phyloP scores from a whole-genome alignment of 345 rosid species.

The Citrus cavaleriei region DNA sequence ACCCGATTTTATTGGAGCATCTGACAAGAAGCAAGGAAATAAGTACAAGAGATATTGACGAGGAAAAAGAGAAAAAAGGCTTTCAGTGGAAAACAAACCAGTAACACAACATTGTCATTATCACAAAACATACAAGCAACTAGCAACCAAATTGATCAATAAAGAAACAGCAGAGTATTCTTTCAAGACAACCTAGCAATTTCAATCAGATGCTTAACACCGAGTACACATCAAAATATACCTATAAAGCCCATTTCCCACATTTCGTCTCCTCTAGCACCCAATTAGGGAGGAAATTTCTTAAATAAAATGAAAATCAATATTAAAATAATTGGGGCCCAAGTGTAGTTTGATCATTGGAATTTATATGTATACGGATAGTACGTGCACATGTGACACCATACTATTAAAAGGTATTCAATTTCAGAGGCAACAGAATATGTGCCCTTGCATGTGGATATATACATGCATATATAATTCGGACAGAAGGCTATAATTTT shows the following conservation, averaged over 20 bases:
- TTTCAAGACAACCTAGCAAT: slow-evolving; percentile 1
- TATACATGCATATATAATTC: neutral
- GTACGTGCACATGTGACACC: neutral
- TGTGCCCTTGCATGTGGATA: no score
- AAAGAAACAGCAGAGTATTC: neutral
- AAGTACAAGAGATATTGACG: neutral
- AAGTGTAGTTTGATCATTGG: neutral
- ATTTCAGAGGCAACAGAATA: neutral
- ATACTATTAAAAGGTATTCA: neutral
- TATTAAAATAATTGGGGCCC: neutral
- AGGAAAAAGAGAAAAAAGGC: neutral
- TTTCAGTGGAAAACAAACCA: neutral
- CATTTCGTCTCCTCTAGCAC: neutral
- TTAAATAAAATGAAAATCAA: neutral
- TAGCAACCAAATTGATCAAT: neutral
- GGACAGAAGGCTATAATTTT: neutral
- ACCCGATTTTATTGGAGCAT: neutral
- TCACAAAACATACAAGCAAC: neutral
- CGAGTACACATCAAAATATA: neutral
- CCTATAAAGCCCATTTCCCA: neutral
- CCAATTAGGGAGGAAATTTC: neutral
- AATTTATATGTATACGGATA: neutral
- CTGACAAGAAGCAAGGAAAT: neutral
- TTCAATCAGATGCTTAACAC: neutral
- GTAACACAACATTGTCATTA: neutral